Evolutionary conservation across 2,329 filamentous ascomycete genomes (phyloP), one percentile per base, ranked within the genome.

Genomic region (Xylogone sp.): DNA sequence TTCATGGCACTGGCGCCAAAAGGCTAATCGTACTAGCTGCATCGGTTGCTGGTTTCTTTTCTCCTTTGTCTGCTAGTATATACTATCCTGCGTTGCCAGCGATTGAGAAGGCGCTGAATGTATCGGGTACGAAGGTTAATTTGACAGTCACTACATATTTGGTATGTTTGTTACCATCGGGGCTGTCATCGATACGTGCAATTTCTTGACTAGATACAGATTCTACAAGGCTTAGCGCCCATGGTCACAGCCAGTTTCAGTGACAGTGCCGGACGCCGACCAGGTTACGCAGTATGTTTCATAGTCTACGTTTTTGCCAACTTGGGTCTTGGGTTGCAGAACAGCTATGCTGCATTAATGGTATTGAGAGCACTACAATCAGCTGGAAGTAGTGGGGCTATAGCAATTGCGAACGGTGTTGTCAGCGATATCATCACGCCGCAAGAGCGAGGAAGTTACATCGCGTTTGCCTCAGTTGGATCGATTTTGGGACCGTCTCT

Each of bases 381-480:
- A 7, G 72, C 76, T 1, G 81, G 76, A 0, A 75, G 71, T 53
- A 74, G 71, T 51, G 72, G 73, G 0, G 77, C 84, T 0, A 71
- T 89, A 3, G 83, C 87, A 0, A 72, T 92, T 1, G 81, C 80
- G 0, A 84, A 79, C 51, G 87, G 81, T 2, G 79, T 89, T 1
- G 78, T 90, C 8, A 82, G 84, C 0, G 88, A 92, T 58, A 75
- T 90, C 3, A 75, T 83, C 0, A 81, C 84, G 0, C 81, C 77
- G 29, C 75, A 78, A 0, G 85, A 91, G 65, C 73, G 88, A 59
- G 88, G 87, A 1, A 79, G 76, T 48, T 90, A 87, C 62, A 84
- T 90, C 70, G 85, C 80, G 45, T 77, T 82, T 54, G 79, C 82
- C 18, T 79, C 6, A 82, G 86, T 61, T 82, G 81, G 39, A 9